Percentiles rank a stretch among this genome's conserved stretches.
Conservation (phyloP, 192 early-diverging fungal genomes). For the Entomortierella lignicola region DNA sequence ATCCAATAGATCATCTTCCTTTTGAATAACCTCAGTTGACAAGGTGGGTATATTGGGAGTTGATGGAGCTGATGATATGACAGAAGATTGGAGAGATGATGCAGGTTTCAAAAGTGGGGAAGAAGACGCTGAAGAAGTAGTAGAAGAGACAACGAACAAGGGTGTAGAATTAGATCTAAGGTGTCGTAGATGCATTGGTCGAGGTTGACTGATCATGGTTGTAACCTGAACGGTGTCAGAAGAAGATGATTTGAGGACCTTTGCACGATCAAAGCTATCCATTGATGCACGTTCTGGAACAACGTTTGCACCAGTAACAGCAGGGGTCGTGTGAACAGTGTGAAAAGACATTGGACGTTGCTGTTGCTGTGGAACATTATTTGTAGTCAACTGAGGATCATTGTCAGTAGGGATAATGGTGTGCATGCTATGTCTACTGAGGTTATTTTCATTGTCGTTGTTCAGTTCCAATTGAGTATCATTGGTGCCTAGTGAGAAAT, state of each 20-base stretch:
- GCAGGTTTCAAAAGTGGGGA: slow-evolving; percentile 1
- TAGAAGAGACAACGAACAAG: too few species aligned
- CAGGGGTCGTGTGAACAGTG: neutral
- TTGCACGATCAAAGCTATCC: slow-evolving; percentile 26
- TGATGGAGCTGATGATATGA: slow-evolving; percentile 2
- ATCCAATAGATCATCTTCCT: neutral
- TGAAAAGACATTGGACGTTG: slow-evolving; percentile 23
- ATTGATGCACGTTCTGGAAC: slow-evolving; percentile 15
- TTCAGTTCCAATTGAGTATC: neutral
- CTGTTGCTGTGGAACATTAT: too few species aligned
- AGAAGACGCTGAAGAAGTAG: too few species aligned
- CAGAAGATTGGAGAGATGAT: neutral
- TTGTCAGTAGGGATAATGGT: neutral
- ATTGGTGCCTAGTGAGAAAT: neutral
- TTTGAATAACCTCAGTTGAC: neutral
- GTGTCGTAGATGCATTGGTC: slow-evolving; percentile 18
- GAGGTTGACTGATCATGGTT: slow-evolving; percentile 40
- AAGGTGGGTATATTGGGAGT: slow-evolving; percentile 24
- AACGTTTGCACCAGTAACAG: too few species aligned
- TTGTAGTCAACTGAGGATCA: neutral
- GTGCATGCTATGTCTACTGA: slow-evolving; percentile 16
- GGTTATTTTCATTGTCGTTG: too few species aligned
- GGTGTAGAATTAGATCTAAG: slow-evolving; percentile 10
- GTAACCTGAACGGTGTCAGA: slow-evolving; percentile 26
- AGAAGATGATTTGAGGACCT: slow-evolving; percentile 23